These are phyloP conservation scores for Pseudocercospora crystallina DNA, from an alignment of 2,329 filamentous ascomycete genomes.

Conservation along the genomic window DNA sequence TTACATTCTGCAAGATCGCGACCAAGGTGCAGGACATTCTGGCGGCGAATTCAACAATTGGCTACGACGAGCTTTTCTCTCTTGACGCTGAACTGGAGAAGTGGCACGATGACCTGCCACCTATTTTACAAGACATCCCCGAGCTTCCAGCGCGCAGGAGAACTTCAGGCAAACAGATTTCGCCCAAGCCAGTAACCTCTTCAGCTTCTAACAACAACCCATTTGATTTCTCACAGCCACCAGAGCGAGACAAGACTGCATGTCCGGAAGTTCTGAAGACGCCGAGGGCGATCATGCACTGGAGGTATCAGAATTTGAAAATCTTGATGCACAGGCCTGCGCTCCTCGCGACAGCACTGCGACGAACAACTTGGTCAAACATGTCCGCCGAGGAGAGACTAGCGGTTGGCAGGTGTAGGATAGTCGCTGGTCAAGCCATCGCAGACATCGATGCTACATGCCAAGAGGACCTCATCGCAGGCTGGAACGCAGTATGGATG, in stretches of 20 bases:
- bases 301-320: constrained; percentile 76
- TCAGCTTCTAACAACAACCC: constrained; percentile 17
- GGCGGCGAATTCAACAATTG: constrained; percentile 66
- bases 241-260: constrained; percentile 50
- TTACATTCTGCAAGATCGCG: constrained; percentile 76
- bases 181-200: constrained; percentile 12
- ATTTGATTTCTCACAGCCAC: constrained; percentile 59
- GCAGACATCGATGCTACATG: constrained; percentile 71
- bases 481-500: constrained; percentile 81
- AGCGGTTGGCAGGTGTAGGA: constrained; percentile 67
- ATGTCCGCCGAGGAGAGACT: constrained; percentile 63
- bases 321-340: constrained; percentile 74
- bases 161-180: constrained; percentile 7
- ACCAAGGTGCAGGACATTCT: constrained; percentile 75
- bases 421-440: constrained; percentile 69
- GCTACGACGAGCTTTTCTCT: constrained; percentile 63
- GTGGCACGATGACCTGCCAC: constrained; percentile 71
- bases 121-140: constrained; percentile 36
- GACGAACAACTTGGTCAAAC: constrained; percentile 52
- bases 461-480: constrained; percentile 70
- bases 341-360: constrained; percentile 63
- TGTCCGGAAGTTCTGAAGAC: constrained; percentile 70
- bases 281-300: constrained; percentile 74
- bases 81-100: constrained; percentile 68
- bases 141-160: not conserved